Evolutionary conservation across 2,329 filamentous ascomycete species (phyloP), one percentile per base, ranked within the genome.

Genomic region (Neurospora sp.): DNA sequence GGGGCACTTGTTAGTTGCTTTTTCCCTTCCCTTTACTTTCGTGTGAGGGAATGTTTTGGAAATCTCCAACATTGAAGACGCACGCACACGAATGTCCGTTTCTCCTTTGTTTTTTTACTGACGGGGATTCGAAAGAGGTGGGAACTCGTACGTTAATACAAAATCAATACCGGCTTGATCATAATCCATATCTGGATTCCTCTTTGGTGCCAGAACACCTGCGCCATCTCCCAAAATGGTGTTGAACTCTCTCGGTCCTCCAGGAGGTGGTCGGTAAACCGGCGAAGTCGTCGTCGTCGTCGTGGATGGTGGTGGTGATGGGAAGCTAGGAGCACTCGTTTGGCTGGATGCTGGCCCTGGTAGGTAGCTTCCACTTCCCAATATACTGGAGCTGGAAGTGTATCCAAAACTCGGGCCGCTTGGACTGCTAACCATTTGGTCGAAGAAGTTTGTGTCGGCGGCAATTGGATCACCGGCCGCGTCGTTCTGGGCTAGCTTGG

Each of bases 91-190:
- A 15, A 33, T 62, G 23, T 62, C 28, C 28, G 52, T 10, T 36
- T 33, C 23, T 57, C 46, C 23, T 3, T 57, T 62, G 52, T 8
- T 36, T 33, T 33, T 62, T 17, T 36, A 10, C 23, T 17, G 52
- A 28, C 6, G 28, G 6, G 52, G 28, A 17, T 85, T 86, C 81
- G 86, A 86, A 62, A 8, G 15, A 62, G 28, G 52, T 80, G 84
- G 83, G 80, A 78, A 78, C 78, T 87, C 92, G 87, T 93, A 96
- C 92, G 91, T 91, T 87, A 96, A 87, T 77, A 96, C 92, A 83
- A 96, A 95, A 81, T 96, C 92, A 82, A 96, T 93, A 78, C 92
- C 92, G 75, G 92, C 88, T 79, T 93, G 90, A 79, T 95, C 91
- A 82, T 92, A 91, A 79, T 94, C 91, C 75, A 91, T 78, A 65